Evolutionary conservation across 1,284 basidiomycete species (phyloP).

Genomic region (Schizopora paradoxa): DNA sequence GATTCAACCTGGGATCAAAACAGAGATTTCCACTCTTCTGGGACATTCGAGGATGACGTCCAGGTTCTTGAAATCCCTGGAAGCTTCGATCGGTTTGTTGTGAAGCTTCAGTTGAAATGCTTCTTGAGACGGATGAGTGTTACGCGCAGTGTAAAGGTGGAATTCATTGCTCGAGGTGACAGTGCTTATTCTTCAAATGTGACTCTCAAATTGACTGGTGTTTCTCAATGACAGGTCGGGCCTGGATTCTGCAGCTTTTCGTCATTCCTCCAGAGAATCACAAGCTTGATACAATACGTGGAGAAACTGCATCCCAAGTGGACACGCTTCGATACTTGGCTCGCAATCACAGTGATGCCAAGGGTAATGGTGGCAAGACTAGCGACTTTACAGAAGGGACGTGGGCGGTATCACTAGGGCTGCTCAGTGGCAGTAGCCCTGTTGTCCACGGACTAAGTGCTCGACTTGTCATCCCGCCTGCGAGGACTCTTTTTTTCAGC

Average conservation of each 20-base stretch:
- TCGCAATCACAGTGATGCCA: too few species aligned
- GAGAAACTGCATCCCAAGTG: neutral
- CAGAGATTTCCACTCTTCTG: neutral
- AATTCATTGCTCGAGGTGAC: constrained; percentile 69
- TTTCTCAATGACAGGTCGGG: constrained; percentile 50
- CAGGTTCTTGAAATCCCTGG: constrained; percentile 19
- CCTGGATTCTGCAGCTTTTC: constrained; percentile 57
- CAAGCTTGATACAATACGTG: too few species aligned
- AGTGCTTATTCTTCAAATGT: constrained; percentile 17
- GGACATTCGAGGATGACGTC: neutral
- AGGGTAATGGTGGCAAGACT: too few species aligned
- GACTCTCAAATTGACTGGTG: constrained; percentile 2
- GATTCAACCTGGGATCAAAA: neutral
- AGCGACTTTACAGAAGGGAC: too few species aligned
- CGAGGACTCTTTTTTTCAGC: too few species aligned
- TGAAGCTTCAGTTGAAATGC: constrained; percentile 45
- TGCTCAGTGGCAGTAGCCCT: constrained; percentile 55
- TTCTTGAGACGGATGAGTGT: constrained; percentile 73
- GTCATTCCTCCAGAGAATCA: too few species aligned
- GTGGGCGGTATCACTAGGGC: constrained; percentile 51
- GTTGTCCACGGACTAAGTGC: constrained; percentile 58
- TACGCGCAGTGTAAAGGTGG: constrained; percentile 44
- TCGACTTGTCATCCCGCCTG: constrained; percentile 51
- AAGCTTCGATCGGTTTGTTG: constrained; percentile 47
- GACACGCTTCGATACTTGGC: neutral